Conservation (phyloP, 768 basidiomycete genomes). For the Clitopilus passeckerianus region DNA sequence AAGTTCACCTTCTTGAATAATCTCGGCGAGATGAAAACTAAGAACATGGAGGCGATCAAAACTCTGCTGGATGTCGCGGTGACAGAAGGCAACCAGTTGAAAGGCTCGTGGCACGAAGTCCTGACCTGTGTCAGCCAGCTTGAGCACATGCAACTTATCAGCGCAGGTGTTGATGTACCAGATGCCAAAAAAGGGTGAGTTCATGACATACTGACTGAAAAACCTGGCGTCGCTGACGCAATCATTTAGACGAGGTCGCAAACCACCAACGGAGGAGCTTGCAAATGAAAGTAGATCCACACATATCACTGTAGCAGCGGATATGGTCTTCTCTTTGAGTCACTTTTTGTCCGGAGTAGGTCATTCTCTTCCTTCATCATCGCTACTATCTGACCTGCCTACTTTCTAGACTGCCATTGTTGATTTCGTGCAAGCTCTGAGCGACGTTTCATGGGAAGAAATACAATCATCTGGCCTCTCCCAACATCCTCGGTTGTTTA, state of each 20-base stretch:
- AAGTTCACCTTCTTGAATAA: slow-evolving; percentile 99
- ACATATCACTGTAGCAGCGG: slow-evolving; percentile 96
- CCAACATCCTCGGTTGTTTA: slow-evolving; percentile 92
- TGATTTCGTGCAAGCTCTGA: slow-evolving; percentile 93
- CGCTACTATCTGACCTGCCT: slow-evolving; percentile 5
- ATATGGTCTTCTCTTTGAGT: slow-evolving; percentile 98
- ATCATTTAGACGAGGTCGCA: slow-evolving; percentile 40
- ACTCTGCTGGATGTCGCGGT: slow-evolving; percentile 90
- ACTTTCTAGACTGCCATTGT: slow-evolving; percentile 82
- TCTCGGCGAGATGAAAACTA: slow-evolving; percentile 96
- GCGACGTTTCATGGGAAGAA: slow-evolving; percentile 98
- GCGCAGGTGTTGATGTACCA: slow-evolving; percentile 80
- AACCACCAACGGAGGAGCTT: slow-evolving; percentile 84
- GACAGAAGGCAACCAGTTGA: slow-evolving; percentile 94
- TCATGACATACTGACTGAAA: neutral
- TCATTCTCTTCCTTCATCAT: slow-evolving; percentile 8
- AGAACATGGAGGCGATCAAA: slow-evolving; percentile 99
- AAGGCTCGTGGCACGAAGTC: slow-evolving; percentile 95
- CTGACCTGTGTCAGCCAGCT: slow-evolving; percentile 96
- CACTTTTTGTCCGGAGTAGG: slow-evolving; percentile 92
- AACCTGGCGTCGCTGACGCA: slow-evolving; percentile 7
- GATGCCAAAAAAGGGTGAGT: slow-evolving; percentile 83
- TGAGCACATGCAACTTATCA: slow-evolving; percentile 97
- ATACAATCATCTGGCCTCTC: slow-evolving; percentile 96
- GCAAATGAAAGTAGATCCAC: slow-evolving; percentile 96